Evolutionary conservation across 306 rosid genomes (phyloP).

Genomic region (Acacia crassicarpa): DNA sequence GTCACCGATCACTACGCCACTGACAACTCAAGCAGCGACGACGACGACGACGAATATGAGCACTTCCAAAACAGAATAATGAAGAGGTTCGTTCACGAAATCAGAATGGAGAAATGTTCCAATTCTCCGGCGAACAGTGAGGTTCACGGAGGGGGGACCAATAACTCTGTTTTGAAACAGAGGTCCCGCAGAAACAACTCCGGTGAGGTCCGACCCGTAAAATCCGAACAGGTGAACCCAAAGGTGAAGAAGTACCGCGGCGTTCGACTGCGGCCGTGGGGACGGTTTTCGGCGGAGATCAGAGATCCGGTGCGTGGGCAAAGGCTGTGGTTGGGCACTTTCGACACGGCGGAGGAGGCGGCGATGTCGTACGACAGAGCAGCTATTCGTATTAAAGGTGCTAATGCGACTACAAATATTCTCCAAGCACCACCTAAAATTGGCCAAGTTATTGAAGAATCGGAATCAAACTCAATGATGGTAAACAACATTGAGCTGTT

Average conservation of each 20-base stretch:
- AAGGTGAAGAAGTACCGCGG: conserved; percentile 41
- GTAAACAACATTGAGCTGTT: neutral
- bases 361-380: conserved; percentile 54
- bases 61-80: neutral
- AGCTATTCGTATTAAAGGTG: conserved; percentile 49
- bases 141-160: neutral
- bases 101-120: conserved; percentile 38
- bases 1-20: conserved; percentile 58
- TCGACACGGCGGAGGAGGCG: conserved; percentile 62
- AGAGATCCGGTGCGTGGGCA: conserved; percentile 43
- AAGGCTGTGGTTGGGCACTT: conserved; percentile 69
- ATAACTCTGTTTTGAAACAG: neutral
- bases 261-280: conserved; percentile 59
- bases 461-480: neutral
- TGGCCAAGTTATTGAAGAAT: neutral
- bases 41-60: conserved; percentile 51
- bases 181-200: neutral
- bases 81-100: conserved; percentile 45
- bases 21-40: conserved; percentile 62
- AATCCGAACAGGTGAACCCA: neutral
- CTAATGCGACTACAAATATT: conserved; percentile 50
- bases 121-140: neutral
- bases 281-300: conserved; percentile 69
- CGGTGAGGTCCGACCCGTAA: neutral
- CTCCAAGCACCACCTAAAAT: neutral